A percentile compares a stretch with the other conserved stretches of the same genome.
These are phyloP conservation scores for Pezicula radicicola DNA, from an alignment of 2,329 filamentous ascomycete species.

Conservation along the genomic window DNA sequence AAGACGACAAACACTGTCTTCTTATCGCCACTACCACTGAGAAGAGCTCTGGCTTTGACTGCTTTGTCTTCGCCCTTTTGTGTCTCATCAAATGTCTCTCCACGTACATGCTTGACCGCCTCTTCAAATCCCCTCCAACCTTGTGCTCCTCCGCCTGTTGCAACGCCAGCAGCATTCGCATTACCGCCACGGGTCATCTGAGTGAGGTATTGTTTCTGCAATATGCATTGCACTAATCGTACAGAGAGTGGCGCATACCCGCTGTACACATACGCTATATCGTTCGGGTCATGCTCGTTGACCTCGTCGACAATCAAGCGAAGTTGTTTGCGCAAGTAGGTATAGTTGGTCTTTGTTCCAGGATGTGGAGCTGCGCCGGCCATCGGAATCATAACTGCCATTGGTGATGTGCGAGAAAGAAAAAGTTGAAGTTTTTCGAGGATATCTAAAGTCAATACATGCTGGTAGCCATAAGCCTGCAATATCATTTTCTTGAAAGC, in stretches of 20 bases:
- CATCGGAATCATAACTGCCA: conserved; percentile 80
- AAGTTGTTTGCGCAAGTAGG: conserved; percentile 79
- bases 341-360: conserved; percentile 84
- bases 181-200: conserved; percentile 64
- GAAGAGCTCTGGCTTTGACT: conserved; percentile 76
- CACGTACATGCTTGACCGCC: conserved; percentile 79
- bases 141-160: conserved; percentile 59
- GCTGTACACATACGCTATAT: conserved; percentile 96
- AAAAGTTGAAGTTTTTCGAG: conserved; percentile 90
- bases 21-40: conserved; percentile 71
- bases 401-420: conserved; percentile 70
- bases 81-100: conserved; percentile 85
- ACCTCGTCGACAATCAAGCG: conserved; percentile 94
- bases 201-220: conserved; percentile 84
- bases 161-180: conserved; percentile 40
- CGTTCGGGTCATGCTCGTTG: conserved; percentile 89
- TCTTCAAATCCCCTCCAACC: conserved; percentile 96
- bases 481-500: conserved; percentile 83
- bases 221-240: conserved; percentile 84
- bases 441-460: conserved; percentile 82
- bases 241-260: conserved; percentile 93
- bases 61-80: conserved; percentile 94
- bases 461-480: conserved; percentile 93
- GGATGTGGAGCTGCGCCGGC: conserved; percentile 50
- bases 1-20: conserved; percentile 97